Evolutionary conservation across 495 filamentous ascomycete genomes (phyloP).

Genomic region (Neurospora pannonica): DNA sequence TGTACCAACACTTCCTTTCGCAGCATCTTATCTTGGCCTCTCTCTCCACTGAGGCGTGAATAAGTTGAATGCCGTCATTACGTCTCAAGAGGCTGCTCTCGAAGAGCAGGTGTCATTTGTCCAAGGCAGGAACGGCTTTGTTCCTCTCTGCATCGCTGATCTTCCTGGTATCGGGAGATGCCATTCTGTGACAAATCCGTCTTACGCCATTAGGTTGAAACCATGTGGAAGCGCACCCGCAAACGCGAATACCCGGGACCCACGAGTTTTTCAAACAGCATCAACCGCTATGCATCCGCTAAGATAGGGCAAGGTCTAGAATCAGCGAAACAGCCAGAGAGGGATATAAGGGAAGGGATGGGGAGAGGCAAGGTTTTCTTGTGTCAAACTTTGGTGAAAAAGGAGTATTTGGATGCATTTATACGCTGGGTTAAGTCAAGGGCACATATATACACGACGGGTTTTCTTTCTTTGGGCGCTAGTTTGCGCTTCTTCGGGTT

Average conservation of each 20-base stretch:
- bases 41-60: not conserved
- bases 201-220: not conserved
- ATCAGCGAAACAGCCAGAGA: not conserved
- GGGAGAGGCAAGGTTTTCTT: not conserved
- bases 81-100: not conserved
- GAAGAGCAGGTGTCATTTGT: not conserved
- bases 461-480: not conserved
- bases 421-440: not conserved
- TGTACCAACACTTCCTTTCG: conserved; percentile 4
- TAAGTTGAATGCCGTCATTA: not conserved
- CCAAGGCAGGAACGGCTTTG: not conserved
- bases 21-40: not conserved
- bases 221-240: not conserved
- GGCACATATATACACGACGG: not conserved
- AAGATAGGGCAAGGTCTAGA: not conserved
- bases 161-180: not conserved
- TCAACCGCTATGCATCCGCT: not conserved
- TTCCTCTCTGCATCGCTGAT: not conserved
- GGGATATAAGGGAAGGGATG: not conserved
- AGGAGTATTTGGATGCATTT: not conserved
- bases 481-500: not conserved
- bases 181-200: not conserved
- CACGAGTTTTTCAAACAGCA: not conserved
- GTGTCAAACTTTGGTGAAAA: not conserved
- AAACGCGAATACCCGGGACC: not conserved